A percentile compares a stretch with the other conserved stretches of the same genome.
These are phyloP conservation scores for Calocybe gangraenosa DNA, from an alignment of 768 basidiomycete species.

Conservation along the genomic window DNA sequence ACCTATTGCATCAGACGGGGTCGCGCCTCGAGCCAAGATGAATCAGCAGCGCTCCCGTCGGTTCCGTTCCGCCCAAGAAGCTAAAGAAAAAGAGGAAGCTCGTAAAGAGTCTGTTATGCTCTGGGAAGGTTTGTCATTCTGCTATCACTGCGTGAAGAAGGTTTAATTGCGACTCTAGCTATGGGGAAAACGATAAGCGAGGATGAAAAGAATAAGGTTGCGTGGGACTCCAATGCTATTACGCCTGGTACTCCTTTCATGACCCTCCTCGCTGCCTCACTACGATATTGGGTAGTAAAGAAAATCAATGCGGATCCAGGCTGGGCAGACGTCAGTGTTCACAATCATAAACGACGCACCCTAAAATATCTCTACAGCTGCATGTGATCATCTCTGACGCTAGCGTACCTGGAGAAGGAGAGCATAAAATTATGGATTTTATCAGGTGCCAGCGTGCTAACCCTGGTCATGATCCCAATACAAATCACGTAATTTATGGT, in stretches of 20 bases:
- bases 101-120: constrained; percentile 75
- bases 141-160: not conserved
- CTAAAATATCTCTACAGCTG: constrained; percentile 44
- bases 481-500: constrained; percentile 95
- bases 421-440: constrained; percentile 99
- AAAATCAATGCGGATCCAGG: constrained; percentile 95
- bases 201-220: constrained; percentile 75
- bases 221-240: constrained; percentile 99
- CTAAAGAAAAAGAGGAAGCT: constrained; percentile 89
- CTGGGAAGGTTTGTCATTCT: constrained; percentile 67
- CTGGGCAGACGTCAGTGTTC: constrained; percentile 77
- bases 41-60: constrained; percentile 98
- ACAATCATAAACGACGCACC: not conserved
- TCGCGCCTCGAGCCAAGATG: constrained; percentile 99
- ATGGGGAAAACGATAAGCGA: constrained; percentile 88
- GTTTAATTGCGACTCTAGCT: constrained; percentile 40
- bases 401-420: constrained; percentile 96
- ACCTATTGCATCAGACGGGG: constrained; percentile 62
- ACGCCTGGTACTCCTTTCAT: constrained; percentile 99
- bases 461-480: constrained; percentile 91
- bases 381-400: constrained; percentile 97
- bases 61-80: constrained; percentile 93
- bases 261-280: constrained; percentile 80
- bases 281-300: constrained; percentile 94
- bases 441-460: constrained; percentile 88